phyloP scores from a whole-genome alignment of 306 rosid genomes.

The Pterocarpus macrocarpus region DNA sequence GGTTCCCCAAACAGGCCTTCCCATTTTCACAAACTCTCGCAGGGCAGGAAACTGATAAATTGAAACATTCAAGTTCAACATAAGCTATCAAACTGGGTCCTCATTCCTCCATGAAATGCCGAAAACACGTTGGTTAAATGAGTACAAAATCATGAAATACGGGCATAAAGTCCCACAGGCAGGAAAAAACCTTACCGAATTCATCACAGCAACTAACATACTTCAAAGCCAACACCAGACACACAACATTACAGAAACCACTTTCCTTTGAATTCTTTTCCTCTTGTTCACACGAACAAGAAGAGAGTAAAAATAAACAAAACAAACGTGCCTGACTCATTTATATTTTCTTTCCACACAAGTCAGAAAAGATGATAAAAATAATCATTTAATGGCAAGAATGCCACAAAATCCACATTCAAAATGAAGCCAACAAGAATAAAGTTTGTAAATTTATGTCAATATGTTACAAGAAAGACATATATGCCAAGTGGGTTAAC shows the following conservation, averaged over 20 bases:
- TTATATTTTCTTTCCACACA: not conserved
- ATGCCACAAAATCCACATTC: not conserved
- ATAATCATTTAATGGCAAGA: not conserved
- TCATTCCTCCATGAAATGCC: not conserved
- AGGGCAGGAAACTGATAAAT: conserved; percentile 85
- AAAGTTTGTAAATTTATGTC: not conserved
- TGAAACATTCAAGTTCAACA: conserved; percentile 25
- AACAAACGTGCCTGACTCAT: no score
- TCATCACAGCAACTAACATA: conserved; percentile 11
- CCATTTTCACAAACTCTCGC: conserved; percentile 88
- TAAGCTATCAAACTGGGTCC: not conserved
- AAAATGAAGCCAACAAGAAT: not conserved
- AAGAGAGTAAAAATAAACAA: no score
- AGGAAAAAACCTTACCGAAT: conserved; percentile 6
- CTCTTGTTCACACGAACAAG: not conserved
- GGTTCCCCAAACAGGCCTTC: conserved; percentile 99
- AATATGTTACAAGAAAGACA: not conserved
- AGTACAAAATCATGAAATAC: not conserved
- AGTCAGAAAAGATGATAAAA: not conserved
- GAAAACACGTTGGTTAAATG: not conserved
- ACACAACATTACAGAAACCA: not conserved
- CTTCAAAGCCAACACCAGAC: conserved; percentile 7
- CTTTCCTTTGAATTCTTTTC: not conserved
- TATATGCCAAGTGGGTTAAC: not conserved
- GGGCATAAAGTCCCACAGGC: not conserved